Percentiles rank a stretch among this genome's conserved stretches.
phyloP scores from a whole-genome alignment of 768 basidiomycete species.

The Suillus spraguei region DNA sequence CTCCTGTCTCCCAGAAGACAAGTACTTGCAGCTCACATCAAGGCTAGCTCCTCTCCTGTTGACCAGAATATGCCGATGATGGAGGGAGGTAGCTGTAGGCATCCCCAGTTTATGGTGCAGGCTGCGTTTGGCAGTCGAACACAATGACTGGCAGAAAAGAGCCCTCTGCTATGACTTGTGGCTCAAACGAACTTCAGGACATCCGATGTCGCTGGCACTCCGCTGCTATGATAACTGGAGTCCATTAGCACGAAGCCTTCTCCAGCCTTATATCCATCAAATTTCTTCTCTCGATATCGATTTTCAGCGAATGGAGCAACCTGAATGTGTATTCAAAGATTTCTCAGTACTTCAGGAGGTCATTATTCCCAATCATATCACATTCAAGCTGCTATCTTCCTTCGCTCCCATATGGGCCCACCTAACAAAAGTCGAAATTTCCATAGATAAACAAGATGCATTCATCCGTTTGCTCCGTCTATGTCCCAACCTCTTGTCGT shows the following conservation, averaged over 20 bases:
- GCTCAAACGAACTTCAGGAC: not conserved
- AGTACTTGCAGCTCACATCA: not conserved
- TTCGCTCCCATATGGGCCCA: constrained; percentile 23
- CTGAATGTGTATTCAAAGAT: constrained; percentile 9
- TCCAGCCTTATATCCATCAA: not conserved
- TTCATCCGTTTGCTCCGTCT: constrained; percentile 9
- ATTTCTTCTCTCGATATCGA: too few relatives aligned
- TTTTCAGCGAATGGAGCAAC: too few relatives aligned
- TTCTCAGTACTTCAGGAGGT: constrained; percentile 20
- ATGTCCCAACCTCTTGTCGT: not conserved
- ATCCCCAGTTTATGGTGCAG: not conserved
- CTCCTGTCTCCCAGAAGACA: not conserved
- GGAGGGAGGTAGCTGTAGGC: not conserved
- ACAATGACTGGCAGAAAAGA: not conserved
- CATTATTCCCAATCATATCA: not conserved
- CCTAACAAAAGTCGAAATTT: constrained; percentile 15
- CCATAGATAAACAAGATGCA: not conserved
- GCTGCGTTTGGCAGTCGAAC: not conserved
- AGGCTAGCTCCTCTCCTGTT: not conserved
- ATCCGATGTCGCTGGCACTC: not conserved
- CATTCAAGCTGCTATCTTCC: not conserved
- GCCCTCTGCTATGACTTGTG: not conserved
- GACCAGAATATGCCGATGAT: not conserved
- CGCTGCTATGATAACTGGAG: too few relatives aligned
- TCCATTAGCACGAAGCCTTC: not conserved